Percentiles rank a stretch among this genome's conserved stretches.
Evolutionary conservation across 2,329 filamentous ascomycete genomes (phyloP).

Genomic region (Curvularia eragrostidis): DNA sequence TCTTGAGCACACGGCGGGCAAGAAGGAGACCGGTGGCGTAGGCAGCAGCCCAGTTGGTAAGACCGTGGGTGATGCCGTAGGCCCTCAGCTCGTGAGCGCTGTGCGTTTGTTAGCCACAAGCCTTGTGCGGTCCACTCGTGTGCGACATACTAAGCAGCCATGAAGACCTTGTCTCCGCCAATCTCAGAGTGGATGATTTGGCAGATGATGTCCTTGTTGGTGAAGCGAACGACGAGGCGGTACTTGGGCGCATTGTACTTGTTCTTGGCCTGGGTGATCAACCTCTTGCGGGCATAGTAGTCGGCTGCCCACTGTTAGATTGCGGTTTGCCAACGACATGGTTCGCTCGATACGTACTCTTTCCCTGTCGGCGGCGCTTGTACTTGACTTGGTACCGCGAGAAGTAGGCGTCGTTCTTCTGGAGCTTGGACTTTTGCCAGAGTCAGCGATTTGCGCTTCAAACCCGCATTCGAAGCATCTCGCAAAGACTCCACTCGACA

Average conservation of each 20-base stretch:
- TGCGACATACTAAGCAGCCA: constrained; percentile 40
- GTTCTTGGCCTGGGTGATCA: constrained; percentile 99
- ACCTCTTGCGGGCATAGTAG: constrained; percentile 99
- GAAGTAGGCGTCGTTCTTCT: constrained; percentile 99
- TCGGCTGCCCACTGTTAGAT: constrained; percentile 76
- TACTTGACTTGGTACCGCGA: constrained; percentile 99
- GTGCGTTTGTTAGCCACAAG: constrained; percentile 14
- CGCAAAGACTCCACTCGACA: constrained; percentile 60
- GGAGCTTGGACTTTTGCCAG: constrained; percentile 86
- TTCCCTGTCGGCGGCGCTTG: constrained; percentile 92
- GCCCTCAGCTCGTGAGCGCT: constrained; percentile 91
- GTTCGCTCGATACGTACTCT: constrained; percentile 76
- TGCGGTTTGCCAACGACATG: neutral
- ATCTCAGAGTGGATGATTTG: constrained; percentile 98
- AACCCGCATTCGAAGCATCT: constrained; percentile 88
- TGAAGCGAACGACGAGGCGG: constrained; percentile 98
- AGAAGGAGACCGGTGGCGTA: constrained; percentile 97
- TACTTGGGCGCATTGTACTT: constrained; percentile 99
- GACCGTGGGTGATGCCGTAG: constrained; percentile 97
- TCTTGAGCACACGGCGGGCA: constrained; percentile 94
- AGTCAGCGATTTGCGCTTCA: constrained; percentile 99
- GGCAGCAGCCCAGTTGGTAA: constrained; percentile 99
- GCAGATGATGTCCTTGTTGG: constrained; percentile 98
- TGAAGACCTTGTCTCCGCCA: constrained; percentile 95
- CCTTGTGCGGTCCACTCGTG: neutral